Percentiles rank a stretch among this genome's conserved stretches.
Evolutionary conservation across 2,329 filamentous ascomycete genomes (phyloP).

Genomic region (Paraphaeosphaeria minitans): DNA sequence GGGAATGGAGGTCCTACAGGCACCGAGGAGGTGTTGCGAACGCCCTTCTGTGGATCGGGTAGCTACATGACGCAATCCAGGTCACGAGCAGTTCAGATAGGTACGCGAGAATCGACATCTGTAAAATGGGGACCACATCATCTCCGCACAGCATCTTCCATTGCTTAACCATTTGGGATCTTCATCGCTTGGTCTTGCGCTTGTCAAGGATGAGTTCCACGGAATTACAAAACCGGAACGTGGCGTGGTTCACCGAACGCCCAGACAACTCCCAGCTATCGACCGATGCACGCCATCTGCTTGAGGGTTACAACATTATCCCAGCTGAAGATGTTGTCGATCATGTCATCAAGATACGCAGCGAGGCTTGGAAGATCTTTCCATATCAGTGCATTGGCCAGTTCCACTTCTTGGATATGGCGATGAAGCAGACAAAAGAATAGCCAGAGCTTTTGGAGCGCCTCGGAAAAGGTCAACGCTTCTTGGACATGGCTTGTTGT

Average conservation of each 20-base stretch:
- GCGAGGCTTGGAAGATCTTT: constrained; percentile 32
- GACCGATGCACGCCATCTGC: constrained; percentile 33
- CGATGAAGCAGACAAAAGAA: constrained; percentile 24
- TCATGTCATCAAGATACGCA: constrained; percentile 37
- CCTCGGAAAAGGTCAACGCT: constrained; percentile 30
- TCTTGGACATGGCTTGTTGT: constrained; percentile 53
- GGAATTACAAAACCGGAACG: constrained; percentile 3
- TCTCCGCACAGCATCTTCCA: not conserved
- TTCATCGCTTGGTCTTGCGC: not conserved
- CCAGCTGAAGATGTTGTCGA: constrained; percentile 35
- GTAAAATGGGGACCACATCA: not conserved
- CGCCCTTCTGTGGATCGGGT: not conserved
- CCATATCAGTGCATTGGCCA: constrained; percentile 43
- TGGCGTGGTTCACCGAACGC: constrained; percentile 35
- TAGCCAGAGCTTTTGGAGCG: constrained; percentile 36
- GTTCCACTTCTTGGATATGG: constrained; percentile 39
- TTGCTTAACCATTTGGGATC: not conserved
- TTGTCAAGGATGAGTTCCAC: not conserved
- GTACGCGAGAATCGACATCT: not conserved
- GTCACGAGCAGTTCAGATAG: not conserved
- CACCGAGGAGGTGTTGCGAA: not conserved
- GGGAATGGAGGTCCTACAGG: not conserved
- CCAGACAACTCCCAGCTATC: constrained; percentile 29
- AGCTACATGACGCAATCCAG: not conserved
- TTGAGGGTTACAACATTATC: constrained; percentile 46